Base-by-base conservation (phyloP, 1,284 basidiomycete species). In the Moesziomyces sp. region DNA sequence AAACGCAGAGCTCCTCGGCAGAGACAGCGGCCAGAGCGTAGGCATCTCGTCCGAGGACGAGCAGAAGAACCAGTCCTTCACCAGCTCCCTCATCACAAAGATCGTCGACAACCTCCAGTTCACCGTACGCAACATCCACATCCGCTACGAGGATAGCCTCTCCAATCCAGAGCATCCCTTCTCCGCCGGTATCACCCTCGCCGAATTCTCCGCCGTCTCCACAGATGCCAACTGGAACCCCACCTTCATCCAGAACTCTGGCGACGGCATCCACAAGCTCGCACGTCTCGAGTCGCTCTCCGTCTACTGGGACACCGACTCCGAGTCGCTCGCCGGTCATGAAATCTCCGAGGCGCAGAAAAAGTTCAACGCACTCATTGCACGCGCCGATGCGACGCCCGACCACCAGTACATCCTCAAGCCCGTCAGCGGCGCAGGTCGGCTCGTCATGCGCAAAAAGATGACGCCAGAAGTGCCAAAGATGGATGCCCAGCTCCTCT, bases 101-200 rank as follows among this genome's bases (percentile, higher is more conserved):
- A 90, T 99, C 67, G 89, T 99, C 76, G 97, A 99, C 85, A 99
- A 99, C 83, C 86, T 99, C 18, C 97, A 99, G 86, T 90, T 99
- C 42, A 95, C 93, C 18, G 90, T 99, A 65, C 76, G 79, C 50
- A 84, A 83, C 51, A 83, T 84, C 44, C 82, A 80, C 58, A 87
- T 99, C 54, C 91, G 97, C 51, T 99, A 99, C 80, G 97, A 99
- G 85, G 97, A 99, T 85, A 91, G 90, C 54, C 86, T 96, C 71
- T 97, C 93, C 72, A 93, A 94, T 40, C 95, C 95, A 24, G 93
- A 92, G 90, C 96, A 97, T 85, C 96, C 96, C 9, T 99, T 99
- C 84, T 91, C 96, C 3, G 91, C 91, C 34, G 97, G 97, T 67
- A 80, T 96, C 48, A 99, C 96, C 1, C 87, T 99, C n/a, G 90